Percentiles rank a stretch among this genome's conserved stretches.
Evolutionary conservation across 306 rosid genomes (phyloP).

Genomic region (Medicago ruthenica): DNA sequence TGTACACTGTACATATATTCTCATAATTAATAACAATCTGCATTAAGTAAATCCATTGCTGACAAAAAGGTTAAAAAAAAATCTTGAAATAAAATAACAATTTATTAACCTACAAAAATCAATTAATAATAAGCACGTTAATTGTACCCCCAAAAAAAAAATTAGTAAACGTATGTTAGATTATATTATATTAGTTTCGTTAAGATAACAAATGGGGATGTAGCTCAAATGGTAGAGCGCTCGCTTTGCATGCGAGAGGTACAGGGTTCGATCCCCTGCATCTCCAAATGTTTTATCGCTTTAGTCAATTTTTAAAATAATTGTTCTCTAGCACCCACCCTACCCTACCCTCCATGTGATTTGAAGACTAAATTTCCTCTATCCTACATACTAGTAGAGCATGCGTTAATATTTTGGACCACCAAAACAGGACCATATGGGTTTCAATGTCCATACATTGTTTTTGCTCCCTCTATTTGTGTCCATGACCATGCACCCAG

Average conservation of each 20-base stretch:
- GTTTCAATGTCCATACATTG: conserved; percentile 45
- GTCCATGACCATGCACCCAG: conserved; percentile 42
- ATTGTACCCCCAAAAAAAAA: no score
- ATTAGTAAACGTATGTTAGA: no score
- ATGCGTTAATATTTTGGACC: no score
- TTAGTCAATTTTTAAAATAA: neutral
- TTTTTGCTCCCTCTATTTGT: conserved; percentile 41
- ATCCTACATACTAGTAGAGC: no score
- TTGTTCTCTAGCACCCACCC: conserved; percentile 14
- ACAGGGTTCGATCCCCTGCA: conserved; percentile 43
- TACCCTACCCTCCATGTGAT: conserved; percentile 40
- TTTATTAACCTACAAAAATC: neutral
- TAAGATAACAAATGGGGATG: neutral
- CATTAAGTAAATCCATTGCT: neutral
- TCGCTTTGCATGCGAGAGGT: conserved; percentile 35
- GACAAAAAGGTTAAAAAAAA: neutral
- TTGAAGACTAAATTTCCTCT: no score
- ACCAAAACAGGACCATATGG: conserved; percentile 53
- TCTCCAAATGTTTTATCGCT: neutral
- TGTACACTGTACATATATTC: no score
- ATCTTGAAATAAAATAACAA: neutral
- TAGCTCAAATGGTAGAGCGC: conserved; percentile 39
- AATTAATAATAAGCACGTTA: neutral
- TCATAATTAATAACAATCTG: no score
- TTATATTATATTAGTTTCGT: no score